Conservation (phyloP, 2,329 filamentous ascomycete species). For the Karstenula rhodostoma region DNA sequence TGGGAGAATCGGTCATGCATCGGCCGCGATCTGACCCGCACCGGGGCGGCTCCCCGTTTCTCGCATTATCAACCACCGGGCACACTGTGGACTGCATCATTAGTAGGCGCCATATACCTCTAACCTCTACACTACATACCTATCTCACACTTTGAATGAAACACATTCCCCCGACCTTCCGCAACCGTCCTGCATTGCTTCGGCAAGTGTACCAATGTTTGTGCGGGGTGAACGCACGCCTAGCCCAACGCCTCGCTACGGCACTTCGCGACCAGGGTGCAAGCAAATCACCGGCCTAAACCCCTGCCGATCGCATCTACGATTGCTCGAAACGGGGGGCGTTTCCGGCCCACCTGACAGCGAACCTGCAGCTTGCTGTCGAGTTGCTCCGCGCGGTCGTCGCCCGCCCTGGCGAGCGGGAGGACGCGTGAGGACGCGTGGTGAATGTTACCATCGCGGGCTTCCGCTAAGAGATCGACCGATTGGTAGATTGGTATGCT, state of each 20-base stretch:
- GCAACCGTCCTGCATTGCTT: background rate
- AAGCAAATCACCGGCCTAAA: background rate
- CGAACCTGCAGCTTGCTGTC: background rate
- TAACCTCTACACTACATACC: background rate
- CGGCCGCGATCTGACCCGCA: background rate
- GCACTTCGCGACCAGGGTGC: background rate
- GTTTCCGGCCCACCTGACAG: conserved; percentile 10
- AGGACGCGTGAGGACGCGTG: conserved; percentile 9
- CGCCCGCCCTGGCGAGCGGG: conserved; percentile 7
- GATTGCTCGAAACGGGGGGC: conserved; percentile 1
- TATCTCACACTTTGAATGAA: conserved; percentile 1
- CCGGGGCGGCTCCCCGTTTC: background rate
- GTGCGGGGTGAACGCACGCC: conserved; percentile 18
- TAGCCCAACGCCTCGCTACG: conserved; percentile 1
- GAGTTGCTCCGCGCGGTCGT: background rate
- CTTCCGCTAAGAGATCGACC: background rate
- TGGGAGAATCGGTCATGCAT: background rate
- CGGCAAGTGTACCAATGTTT: conserved; percentile 19
- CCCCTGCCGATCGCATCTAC: conserved; percentile 5
- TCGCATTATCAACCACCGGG: background rate
- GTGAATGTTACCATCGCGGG: background rate
- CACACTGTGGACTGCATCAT: background rate
- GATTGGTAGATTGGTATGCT: background rate
- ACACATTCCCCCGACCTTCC: conserved; percentile 18
- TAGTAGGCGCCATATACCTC: background rate